Evolutionary conservation across 2,329 filamentous ascomycete genomes (phyloP).

Genomic region (Penicillium sp.): DNA sequence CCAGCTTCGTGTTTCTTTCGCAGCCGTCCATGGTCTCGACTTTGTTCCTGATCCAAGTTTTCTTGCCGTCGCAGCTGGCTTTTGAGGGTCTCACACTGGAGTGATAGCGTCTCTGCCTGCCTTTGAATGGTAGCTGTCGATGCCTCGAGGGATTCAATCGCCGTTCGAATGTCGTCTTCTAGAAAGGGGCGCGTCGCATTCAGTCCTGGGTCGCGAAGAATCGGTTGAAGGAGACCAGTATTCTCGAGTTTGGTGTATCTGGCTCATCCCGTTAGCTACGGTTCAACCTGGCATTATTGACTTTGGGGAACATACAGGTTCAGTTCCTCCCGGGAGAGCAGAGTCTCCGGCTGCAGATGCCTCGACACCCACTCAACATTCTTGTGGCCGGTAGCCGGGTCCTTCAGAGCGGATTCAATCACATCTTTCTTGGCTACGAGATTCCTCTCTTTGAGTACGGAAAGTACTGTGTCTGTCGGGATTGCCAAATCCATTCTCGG

Average conservation of each 20-base stretch:
- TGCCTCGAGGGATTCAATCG: conserved; percentile 34
- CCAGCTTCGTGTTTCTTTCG: conserved; percentile 34
- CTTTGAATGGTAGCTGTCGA: conserved; percentile 34
- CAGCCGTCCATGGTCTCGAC: conserved; percentile 28
- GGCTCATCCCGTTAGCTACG: background rate
- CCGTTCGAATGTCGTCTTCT: conserved; percentile 36
- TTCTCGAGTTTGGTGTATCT: conserved; percentile 35
- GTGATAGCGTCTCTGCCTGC: conserved; percentile 30
- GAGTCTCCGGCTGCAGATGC: conserved; percentile 31
- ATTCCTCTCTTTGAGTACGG: conserved; percentile 28
- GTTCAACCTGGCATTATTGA: background rate
- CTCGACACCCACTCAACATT: conserved; percentile 31
- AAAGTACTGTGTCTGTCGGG: conserved; percentile 17
- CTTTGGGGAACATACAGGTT: conserved; percentile 26
- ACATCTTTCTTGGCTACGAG: conserved; percentile 26
- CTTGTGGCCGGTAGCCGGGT: conserved; percentile 13
- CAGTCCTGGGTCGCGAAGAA: conserved; percentile 27
- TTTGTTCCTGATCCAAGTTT: conserved; percentile 21
- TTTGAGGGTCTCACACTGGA: conserved; percentile 31
- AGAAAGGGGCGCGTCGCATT: conserved; percentile 35
- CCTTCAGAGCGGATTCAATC: conserved; percentile 26
- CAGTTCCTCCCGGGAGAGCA: conserved; percentile 40
- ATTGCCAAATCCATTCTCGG: conserved; percentile 5
- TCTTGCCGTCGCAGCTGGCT: conserved; percentile 23
- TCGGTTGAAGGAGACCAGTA: conserved; percentile 26